These are phyloP conservation scores for Penicillium thymicola DNA, from an alignment of 2,329 filamentous ascomycete genomes.

Conservation along the genomic window DNA sequence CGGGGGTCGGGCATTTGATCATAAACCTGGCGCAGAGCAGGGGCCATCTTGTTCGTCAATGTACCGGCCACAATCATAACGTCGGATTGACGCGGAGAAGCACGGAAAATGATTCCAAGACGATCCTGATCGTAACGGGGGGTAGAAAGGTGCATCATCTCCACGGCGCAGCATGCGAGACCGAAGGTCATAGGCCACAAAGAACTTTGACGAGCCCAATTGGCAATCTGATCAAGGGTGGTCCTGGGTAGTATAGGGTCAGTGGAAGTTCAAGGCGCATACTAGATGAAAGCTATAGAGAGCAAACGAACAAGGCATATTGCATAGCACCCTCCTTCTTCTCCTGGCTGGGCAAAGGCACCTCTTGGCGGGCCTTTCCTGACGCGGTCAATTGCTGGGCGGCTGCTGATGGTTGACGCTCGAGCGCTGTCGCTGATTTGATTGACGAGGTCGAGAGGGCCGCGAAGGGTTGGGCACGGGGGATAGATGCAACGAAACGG, in stretches of 20 bases:
- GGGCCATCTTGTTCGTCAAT: constrained; percentile 91
- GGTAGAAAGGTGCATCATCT: constrained; percentile 93
- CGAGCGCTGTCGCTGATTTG: constrained; percentile 43
- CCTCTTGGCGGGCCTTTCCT: constrained; percentile 47
- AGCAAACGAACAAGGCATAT: constrained; percentile 46
- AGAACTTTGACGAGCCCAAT: constrained; percentile 84
- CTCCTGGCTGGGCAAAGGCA: constrained; percentile 49
- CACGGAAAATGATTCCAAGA: constrained; percentile 83
- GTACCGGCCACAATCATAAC: constrained; percentile 91
- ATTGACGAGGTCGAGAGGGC: constrained; percentile 44
- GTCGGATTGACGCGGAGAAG: constrained; percentile 79
- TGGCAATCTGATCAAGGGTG: constrained; percentile 68
- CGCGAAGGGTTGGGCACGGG: constrained; percentile 37
- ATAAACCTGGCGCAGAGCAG: constrained; percentile 82
- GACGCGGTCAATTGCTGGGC: constrained; percentile 37
- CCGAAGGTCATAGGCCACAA: constrained; percentile 92
- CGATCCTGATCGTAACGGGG: constrained; percentile 89
- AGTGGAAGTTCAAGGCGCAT: constrained; percentile 7
- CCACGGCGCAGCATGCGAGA: constrained; percentile 83
- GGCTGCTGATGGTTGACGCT: constrained; percentile 33
- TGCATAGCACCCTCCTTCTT: constrained; percentile 52
- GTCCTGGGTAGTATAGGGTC: constrained; percentile 28
- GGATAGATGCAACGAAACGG: constrained; percentile 26
- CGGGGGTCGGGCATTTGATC: constrained; percentile 93
- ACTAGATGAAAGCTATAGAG: background rate